Evolutionary conservation across 306 rosid species (phyloP), one percentile per base, ranked within the genome.

Genomic region (Elaeagnus macrophylla): DNA sequence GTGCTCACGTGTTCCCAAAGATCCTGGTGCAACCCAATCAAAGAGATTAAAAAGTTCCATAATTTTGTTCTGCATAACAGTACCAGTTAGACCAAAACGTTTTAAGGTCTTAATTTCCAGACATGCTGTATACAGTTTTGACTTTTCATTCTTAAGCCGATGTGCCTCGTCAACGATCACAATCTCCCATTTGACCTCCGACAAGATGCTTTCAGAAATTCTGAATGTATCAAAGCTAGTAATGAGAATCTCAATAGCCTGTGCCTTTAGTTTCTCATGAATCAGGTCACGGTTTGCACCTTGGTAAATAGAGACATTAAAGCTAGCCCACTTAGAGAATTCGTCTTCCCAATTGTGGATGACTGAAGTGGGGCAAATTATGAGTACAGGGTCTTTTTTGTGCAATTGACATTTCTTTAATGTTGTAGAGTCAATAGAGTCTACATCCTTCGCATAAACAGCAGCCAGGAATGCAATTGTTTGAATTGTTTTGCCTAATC

Each of bases 381-480:
- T 81, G 43, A 90, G 79, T 37, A 87, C 94, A 36, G 86, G 94
- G 37, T 60, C 81, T 67, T 67, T 79, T 64, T 79, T 72, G 65
- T 61, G 69, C 59, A 15, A 53, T 15, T 17, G 66, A 59, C 44
- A 63, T 52, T 56, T 86, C 60, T 63, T 67, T 5, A 44, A 60
- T 45, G 48, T 19, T 14, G 48, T 54, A 39, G 64, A 57, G 37
- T 67, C 60, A 17, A 52, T 19, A 40, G 39, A 38, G 45, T 81
- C 84, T 43, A 81, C 78, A 40, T 83, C 89, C 71, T 86, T 86
- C 53, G 71, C 86, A 67, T 66, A 90, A 37, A 90, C 72, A 41
- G 95, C 95, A 76, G 95, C 86, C 65, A 90, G 82, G 70, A 86
- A 86, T 53, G 97, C 94, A 81, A 90, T 90, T 44, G 94, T 70